Conservation (phyloP, 768 basidiomycete species). For the Cyclocybe cylindracea region DNA sequence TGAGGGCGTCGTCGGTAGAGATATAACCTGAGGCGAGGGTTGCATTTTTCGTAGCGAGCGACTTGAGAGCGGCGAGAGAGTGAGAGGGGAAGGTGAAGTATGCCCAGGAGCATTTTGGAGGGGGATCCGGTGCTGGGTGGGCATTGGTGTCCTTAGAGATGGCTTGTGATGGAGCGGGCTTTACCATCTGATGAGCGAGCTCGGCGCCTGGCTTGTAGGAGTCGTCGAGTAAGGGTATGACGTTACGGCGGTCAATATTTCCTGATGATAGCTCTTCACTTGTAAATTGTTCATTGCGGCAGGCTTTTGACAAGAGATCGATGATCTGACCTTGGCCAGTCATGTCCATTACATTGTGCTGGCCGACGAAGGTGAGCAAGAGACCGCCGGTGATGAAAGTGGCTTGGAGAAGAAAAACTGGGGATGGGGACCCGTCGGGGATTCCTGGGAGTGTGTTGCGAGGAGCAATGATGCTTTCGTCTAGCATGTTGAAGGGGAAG, state of each 20-base stretch:
- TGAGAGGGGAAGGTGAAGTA: constrained; percentile 17
- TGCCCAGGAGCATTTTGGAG: constrained; percentile 12
- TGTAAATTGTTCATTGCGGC: constrained; percentile 19
- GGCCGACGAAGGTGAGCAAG: constrained; percentile 24
- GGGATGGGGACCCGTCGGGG: constrained; percentile 12
- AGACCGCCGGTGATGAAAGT: constrained; percentile 24
- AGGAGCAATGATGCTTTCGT: constrained; percentile 24
- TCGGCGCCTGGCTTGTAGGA: constrained; percentile 4
- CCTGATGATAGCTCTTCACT: constrained; percentile 18
- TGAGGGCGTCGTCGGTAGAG: constrained; percentile 28
- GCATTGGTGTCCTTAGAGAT: background rate
- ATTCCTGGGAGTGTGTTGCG: constrained; percentile 17
- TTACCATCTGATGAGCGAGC: constrained; percentile 6
- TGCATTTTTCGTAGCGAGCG: constrained; percentile 7
- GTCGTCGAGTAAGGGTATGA: constrained; percentile 19
- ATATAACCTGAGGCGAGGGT: constrained; percentile 18
- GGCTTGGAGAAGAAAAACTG: constrained; percentile 27
- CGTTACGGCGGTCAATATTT: constrained; percentile 14
- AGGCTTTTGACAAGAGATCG: constrained; percentile 23
- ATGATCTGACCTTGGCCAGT: constrained; percentile 25
- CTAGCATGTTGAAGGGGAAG: constrained; percentile 26
- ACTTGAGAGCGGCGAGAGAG: constrained; percentile 20
- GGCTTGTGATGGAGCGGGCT: background rate
- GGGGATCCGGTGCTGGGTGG: background rate
- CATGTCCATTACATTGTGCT: constrained; percentile 28